Base-by-base conservation (phyloP, 352 stramenopile species). In the Pythium monospermum region DNA sequence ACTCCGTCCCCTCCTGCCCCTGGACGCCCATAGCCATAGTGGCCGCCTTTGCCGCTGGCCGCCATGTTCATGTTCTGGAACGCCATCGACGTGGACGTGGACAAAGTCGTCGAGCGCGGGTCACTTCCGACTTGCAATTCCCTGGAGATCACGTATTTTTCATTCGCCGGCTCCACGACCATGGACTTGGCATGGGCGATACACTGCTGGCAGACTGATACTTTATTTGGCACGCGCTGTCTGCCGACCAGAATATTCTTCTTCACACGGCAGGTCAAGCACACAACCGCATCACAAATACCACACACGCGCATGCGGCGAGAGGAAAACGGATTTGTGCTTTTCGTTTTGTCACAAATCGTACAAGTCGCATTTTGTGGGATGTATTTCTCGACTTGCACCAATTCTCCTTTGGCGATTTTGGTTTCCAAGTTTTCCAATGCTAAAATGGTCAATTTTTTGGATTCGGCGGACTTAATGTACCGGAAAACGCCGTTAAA, bases 381-480 rank as follows among this genome's bases (percentile, higher is more conserved):
- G 26, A 36, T 32, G 37, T 13, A 19, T n/a, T 15, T 21, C 4
- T 47, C 10, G 15, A 21, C 36, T 10, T 22, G 7, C 8, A 22
- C 36, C 35, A 8, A 13, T 26, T 11, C 55, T 39, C 53, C 52
- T 27, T 21, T 51, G 1, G 30, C 45, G 37, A 46, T 49, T 16
- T 25, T 69, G 57, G 44, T 55, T 35, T 49, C 59, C 51, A 49
- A 36, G 35, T 26, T 48, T 32, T 49, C 44, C 8, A 61, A 30
- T 12, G 70, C 50, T 12, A 85, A 37, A 18, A 79, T 53, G 39
- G 71, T 85, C 51, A 57, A 39, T 45, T 79, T 82, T 61, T 84
- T 84, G 39, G 73, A 70, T 31, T 82, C 65, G 1, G 73, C 70
- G 23, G 70, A 81, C 1, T 50, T 50, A 13, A 82, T 72, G 3